Base-by-base conservation (phyloP, 805 yeast species). In the Wickerhamiella sergipiensis region DNA sequence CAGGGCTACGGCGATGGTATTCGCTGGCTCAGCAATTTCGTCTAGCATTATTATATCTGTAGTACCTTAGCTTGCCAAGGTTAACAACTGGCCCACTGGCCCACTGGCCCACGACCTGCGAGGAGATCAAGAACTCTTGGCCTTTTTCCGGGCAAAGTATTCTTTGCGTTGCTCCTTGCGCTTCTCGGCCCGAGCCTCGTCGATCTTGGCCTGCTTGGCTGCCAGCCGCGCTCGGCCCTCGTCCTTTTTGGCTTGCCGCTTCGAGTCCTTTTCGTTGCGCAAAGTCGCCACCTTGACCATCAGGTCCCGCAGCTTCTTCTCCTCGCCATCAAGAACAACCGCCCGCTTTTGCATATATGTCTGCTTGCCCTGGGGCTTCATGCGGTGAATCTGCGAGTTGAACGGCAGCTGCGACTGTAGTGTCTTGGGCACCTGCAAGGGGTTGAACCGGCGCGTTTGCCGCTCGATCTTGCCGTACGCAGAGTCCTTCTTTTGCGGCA, bases 1-100 rank as follows among this genome's bases (percentile, higher is more conserved):
- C 89, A 86, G 70, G 99, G 98, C 62, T 92, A 92, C 70, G 95
- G 95, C 54, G 97, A 92, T 62, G 98, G 95, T 56, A 88, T 92
- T 79, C 85, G 87, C 77, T 92, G 97, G 97, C 79, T 92, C 65
- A 87, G 96, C 55, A 95, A 92, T 73, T 90, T 85, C 71, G 90
- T 90, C 62, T 90, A 77, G 47, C n/a, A n/a, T n/a, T n/a, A n/a
- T n/a, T n/a, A n/a, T n/a, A n/a, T n/a, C n/a, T n/a, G n/a, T n/a
- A n/a, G n/a, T n/a, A n/a, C n/a, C n/a, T n/a, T n/a, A n/a, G n/a
- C n/a, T n/a, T n/a, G n/a, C n/a, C n/a, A n/a, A n/a, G n/a, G n/a
- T n/a, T n/a, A n/a, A n/a, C n/a, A n/a, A n/a, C n/a, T n/a, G n/a
- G n/a, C n/a, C n/a, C n/a, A n/a, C n/a, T n/a, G n/a, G n/a, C n/a